A percentile compares a stretch with the other conserved stretches of the same genome.
These are phyloP conservation scores for Dalechampia spathulata DNA, from an alignment of 441 rosid species.

Conservation along the genomic window DNA sequence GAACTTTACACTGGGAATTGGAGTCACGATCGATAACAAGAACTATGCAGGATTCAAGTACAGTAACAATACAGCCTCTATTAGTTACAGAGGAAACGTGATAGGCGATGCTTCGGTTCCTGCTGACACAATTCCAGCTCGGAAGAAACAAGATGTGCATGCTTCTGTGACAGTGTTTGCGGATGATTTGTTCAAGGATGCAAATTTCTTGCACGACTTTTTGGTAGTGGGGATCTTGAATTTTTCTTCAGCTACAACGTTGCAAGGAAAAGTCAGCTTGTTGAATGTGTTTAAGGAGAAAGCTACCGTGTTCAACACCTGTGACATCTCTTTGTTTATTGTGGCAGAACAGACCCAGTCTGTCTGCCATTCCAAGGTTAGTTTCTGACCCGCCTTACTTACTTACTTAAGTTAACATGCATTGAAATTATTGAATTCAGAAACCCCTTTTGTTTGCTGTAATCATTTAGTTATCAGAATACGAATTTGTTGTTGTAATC, in stretches of 20 bases:
- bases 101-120: constrained; percentile 25
- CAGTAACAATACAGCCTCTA: constrained; percentile 17
- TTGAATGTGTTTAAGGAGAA: constrained; percentile 29
- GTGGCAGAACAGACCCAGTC: constrained; percentile 1
- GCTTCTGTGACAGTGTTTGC: constrained; percentile 19
- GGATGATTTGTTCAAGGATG: constrained; percentile 18
- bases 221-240: constrained; percentile 11
- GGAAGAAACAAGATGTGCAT: constrained; percentile 24
- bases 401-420: too few relatives aligned
- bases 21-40: constrained; percentile 23
- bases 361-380: constrained; percentile 23
- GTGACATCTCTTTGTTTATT: constrained; percentile 21
- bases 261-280: constrained; percentile 26
- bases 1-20: constrained; percentile 27
- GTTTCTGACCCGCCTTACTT: neutral
- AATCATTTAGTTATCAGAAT: too few relatives aligned
- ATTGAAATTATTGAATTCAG: too few relatives aligned
- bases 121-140: constrained; percentile 23
- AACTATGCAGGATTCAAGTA: constrained; percentile 38
- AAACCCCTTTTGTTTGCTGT: too few relatives aligned
- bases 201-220: constrained; percentile 11
- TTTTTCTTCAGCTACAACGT: constrained; percentile 22
- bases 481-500: too few relatives aligned
- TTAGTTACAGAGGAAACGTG: constrained; percentile 18
- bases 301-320: constrained; percentile 19